Evolutionary conservation across 192 early-diverging fungal species (phyloP).

Genomic region (Coemansia sp.): DNA sequence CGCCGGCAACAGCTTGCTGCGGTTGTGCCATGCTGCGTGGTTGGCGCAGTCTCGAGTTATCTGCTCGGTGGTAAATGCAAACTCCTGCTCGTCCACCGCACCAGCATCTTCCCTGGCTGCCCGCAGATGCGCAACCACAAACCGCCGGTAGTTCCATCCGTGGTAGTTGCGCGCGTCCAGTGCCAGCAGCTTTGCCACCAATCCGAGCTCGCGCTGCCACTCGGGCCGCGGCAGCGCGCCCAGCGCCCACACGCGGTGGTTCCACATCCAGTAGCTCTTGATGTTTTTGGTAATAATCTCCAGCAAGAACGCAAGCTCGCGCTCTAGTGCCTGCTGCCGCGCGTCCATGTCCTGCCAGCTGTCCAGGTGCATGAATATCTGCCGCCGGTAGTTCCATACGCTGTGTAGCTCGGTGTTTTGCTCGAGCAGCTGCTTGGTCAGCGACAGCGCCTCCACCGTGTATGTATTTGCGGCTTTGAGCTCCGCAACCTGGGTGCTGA

Average conservation of each 20-base stretch:
- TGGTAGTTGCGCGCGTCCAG: slow-evolving; percentile 95
- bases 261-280: slow-evolving; percentile 98
- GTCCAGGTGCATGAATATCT: slow-evolving; percentile 52
- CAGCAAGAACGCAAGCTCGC: slow-evolving; percentile 76
- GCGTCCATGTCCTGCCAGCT: slow-evolving; percentile 10
- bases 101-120: slow-evolving; percentile 16
- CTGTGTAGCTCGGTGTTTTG: slow-evolving; percentile 92
- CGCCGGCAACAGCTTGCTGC: slow-evolving; percentile 71
- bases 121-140: slow-evolving; percentile 58
- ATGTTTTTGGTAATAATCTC: slow-evolving; percentile 70
- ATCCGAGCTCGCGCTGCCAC: slow-evolving; percentile 74
- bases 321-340: slow-evolving; percentile 16
- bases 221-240: slow-evolving; percentile 66
- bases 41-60: slow-evolving; percentile 93
- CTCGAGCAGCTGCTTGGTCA: slow-evolving; percentile 68
- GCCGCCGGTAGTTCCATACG: slow-evolving; percentile 89
- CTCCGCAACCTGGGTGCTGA: slow-evolving; percentile 28
- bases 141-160: slow-evolving; percentile 96
- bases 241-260: slow-evolving; percentile 91
- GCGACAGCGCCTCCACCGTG: slow-evolving; percentile 53
- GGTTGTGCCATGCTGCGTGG: slow-evolving; percentile 98
- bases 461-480: slow-evolving; percentile 12
- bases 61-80: slow-evolving; percentile 85
- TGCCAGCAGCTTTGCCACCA: slow-evolving; percentile 75
- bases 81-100: slow-evolving; percentile 53